Base-by-base conservation (phyloP, 2,329 filamentous ascomycete species). In the Laburnicola sp. region DNA sequence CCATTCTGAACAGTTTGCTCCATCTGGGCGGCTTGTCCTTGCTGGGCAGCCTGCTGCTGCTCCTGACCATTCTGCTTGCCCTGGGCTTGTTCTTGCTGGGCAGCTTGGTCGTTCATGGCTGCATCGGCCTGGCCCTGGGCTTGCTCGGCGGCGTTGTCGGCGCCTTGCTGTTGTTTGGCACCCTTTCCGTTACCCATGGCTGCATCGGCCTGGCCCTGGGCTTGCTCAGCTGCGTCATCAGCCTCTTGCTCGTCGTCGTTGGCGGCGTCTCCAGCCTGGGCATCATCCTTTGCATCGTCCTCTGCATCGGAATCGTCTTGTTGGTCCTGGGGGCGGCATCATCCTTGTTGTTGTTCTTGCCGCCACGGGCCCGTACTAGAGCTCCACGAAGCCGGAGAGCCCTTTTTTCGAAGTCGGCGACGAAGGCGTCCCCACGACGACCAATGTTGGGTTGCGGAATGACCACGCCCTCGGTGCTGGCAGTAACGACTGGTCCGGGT, bases 351-450 rank as follows among this genome's bases (percentile, higher is more conserved):
- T 31, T 44, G 28, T 4, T 40, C 21, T 35, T 50, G 28, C 42
- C 48, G 11, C 53, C 46, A 23, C 45, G 45, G 25, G 46, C 56
- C 21, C 35, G 53, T 26, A 68, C 26, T 21, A 65, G 58, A 47
- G 62, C 62, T 57, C 62, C 52, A 25, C 65, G 66, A 44, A 70
- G 56, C 38, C 59, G 51, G n/a, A 67, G 50, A 26, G 64, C 57
- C 37, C 57, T 58, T 54, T 66, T 67, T 50, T 51, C 55, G 50
- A 69, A 66, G 40, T 63, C 59, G 41, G 57, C 54, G 31, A 63
- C 49, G 27, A 58, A 16, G 16, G 16, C 48, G 25, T 47, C 57
- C 44, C 63, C 60, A 27, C 64, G 59, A 32, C 60, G 60, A 32
- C 46, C 60, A 28, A 69, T 57, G 46, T 63, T 53, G 30, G 59